phyloP scores from a whole-genome alignment of 2,329 filamentous ascomycete species.

The Aspergillus tubingensis region DNA sequence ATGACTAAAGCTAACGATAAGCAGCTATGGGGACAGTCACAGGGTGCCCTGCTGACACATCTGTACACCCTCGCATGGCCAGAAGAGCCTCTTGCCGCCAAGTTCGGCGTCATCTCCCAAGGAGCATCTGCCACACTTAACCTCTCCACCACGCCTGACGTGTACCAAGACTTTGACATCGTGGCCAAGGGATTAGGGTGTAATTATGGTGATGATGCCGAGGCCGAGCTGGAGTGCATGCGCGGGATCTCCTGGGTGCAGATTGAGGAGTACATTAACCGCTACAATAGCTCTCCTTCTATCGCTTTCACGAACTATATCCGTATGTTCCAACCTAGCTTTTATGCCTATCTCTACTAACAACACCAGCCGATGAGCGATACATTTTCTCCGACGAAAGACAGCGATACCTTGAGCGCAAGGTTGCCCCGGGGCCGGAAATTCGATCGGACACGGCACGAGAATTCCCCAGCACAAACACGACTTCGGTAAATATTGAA shows the following conservation, averaged over 20 bases:
- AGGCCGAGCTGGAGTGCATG: conserved; percentile 33
- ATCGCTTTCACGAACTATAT: conserved; percentile 23
- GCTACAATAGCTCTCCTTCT: conserved; percentile 23
- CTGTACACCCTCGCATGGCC: conserved; percentile 29
- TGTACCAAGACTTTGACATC: conserved; percentile 29
- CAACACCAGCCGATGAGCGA: conserved; percentile 24
- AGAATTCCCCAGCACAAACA: conserved; percentile 21
- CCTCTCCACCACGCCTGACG: background rate
- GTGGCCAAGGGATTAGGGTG: conserved; percentile 33
- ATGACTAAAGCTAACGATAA: background rate
- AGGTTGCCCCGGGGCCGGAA: conserved; percentile 17
- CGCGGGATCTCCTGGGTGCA: conserved; percentile 25
- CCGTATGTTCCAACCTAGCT: background rate
- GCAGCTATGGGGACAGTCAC: conserved; percentile 30
- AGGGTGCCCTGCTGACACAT: conserved; percentile 24
- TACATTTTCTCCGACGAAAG: conserved; percentile 30
- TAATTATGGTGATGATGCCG: conserved; percentile 21
- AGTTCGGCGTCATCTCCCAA: conserved; percentile 23
- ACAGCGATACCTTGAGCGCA: background rate
- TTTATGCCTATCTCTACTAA: background rate
- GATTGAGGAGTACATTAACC: conserved; percentile 31
- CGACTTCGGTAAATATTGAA: conserved; percentile 8
- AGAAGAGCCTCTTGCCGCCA: conserved; percentile 15
- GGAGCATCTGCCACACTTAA: conserved; percentile 24
- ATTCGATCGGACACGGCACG: conserved; percentile 21